These are phyloP conservation scores for Amanita polypyramis DNA, from an alignment of 768 basidiomycete species.

Conservation along the genomic window DNA sequence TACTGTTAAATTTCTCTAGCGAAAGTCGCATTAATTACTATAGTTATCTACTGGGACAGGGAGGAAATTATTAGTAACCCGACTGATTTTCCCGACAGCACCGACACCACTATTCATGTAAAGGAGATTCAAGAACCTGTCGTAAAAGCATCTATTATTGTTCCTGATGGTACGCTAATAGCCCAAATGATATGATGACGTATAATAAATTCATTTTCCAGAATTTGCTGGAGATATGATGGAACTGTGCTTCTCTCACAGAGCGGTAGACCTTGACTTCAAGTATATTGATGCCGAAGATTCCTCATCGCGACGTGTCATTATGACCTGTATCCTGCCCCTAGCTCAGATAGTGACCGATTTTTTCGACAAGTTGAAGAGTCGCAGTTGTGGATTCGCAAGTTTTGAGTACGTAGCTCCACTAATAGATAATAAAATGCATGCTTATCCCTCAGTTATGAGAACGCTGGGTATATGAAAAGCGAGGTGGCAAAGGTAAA, in stretches of 20 bases:
- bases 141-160: constrained; percentile 88
- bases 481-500: constrained; percentile 77
- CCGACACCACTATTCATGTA: constrained; percentile 50
- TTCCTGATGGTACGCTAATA: constrained; percentile 65
- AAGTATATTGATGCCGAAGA: constrained; percentile 64
- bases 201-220: constrained; percentile 18
- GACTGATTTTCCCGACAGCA: constrained; percentile 85
- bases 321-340: constrained; percentile 78
- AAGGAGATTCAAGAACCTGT: constrained; percentile 84
- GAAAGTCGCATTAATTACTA: constrained; percentile 6
- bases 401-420: constrained; percentile 69
- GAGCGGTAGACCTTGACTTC: constrained; percentile 78
- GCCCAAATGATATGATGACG: not conserved
- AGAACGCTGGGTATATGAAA: constrained; percentile 80
- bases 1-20: not conserved
- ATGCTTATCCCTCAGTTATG: constrained; percentile 51
- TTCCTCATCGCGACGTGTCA: constrained; percentile 49
- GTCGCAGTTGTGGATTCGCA: constrained; percentile 83
- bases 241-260: constrained; percentile 80
- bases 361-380: constrained; percentile 93
- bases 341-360: constrained; percentile 89
- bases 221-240: constrained; percentile 96
- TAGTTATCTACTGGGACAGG: constrained; percentile 65
- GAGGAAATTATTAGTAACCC: constrained; percentile 79
- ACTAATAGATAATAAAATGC: not conserved